Evolutionary conservation across 106 monocot species (phyloP).

Genomic region (Gastrodia elata): DNA sequence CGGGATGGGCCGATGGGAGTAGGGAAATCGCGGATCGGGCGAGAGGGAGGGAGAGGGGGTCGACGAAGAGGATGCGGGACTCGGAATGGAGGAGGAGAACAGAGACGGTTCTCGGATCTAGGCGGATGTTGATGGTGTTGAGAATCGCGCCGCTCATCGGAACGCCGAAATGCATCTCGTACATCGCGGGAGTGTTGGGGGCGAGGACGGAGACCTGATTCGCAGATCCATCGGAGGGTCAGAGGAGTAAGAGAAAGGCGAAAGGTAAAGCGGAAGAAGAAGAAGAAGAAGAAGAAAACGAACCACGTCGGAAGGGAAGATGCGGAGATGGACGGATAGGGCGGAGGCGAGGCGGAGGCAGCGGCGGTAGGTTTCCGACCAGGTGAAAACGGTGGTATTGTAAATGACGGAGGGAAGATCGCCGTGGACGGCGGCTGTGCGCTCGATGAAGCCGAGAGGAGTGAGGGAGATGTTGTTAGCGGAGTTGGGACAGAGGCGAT

Average conservation of each 20-base stretch:
- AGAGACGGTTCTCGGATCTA: constrained; percentile 29
- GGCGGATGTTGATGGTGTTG: constrained; percentile 32
- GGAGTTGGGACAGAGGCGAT: constrained; percentile 23
- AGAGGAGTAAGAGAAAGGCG: not conserved
- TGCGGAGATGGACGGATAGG: not conserved
- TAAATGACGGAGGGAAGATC: constrained; percentile 41
- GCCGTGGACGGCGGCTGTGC: constrained; percentile 46
- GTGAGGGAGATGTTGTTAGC: constrained; percentile 45
- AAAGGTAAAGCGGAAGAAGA: too few species aligned
- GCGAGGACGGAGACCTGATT: constrained; percentile 26
- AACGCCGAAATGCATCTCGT: constrained; percentile 68
- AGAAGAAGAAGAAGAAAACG: not conserved
- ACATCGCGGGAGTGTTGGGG: constrained; percentile 49
- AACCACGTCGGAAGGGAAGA: constrained; percentile 1
- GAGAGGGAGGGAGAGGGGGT: constrained; percentile 13
- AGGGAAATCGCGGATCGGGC: constrained; percentile 14
- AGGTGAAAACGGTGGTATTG: constrained; percentile 42
- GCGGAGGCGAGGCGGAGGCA: constrained; percentile 68
- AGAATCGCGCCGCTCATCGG: constrained; percentile 57
- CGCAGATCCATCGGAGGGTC: not conserved
- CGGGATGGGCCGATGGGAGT: constrained; percentile 1
- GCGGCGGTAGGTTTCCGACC: constrained; percentile 46
- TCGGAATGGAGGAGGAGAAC: constrained; percentile 30
- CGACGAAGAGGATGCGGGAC: constrained; percentile 28
- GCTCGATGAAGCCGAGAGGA: constrained; percentile 52